Conservation (phyloP, 1,284 basidiomycete species). For the Cutaneotrichosporon cavernicola region DNA sequence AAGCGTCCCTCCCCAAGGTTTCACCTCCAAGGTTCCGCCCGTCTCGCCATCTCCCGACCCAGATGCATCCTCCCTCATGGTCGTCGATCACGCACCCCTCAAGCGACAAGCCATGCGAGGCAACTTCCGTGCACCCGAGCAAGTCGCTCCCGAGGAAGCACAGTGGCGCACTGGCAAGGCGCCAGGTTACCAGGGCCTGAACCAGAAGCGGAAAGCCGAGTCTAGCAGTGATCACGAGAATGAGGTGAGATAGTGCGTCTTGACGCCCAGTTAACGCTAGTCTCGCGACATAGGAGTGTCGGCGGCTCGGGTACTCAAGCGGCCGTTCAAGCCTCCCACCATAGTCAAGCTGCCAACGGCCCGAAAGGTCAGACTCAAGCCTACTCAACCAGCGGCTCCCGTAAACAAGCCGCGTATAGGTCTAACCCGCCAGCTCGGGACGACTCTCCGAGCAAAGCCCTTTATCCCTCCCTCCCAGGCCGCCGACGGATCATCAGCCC, state of each 20-base stretch:
- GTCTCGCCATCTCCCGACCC: background rate
- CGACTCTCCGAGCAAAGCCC: slow-evolving; percentile 1
- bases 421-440: background rate
- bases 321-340: slow-evolving; percentile 40
- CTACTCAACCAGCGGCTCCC: background rate
- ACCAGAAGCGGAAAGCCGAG: slow-evolving; percentile 19
- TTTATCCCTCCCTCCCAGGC: background rate
- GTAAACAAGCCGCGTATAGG: background rate
- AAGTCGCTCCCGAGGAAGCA: background rate
- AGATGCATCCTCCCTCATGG: background rate
- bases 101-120: background rate
- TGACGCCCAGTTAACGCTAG: background rate
- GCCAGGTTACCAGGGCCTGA: slow-evolving; percentile 42
- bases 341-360: background rate
- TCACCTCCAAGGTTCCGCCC: background rate
- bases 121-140: background rate
- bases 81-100: background rate
- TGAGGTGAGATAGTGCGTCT: background rate
- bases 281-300: background rate
- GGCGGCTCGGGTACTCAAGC: slow-evolving; percentile 39
- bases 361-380: background rate
- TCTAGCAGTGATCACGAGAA: background rate
- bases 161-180: slow-evolving; percentile 43
- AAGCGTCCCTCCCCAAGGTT: background rate
- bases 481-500: background rate